Conservation (phyloP, 148 eudicot genomes). For the Rhododendron griersonianum region DNA sequence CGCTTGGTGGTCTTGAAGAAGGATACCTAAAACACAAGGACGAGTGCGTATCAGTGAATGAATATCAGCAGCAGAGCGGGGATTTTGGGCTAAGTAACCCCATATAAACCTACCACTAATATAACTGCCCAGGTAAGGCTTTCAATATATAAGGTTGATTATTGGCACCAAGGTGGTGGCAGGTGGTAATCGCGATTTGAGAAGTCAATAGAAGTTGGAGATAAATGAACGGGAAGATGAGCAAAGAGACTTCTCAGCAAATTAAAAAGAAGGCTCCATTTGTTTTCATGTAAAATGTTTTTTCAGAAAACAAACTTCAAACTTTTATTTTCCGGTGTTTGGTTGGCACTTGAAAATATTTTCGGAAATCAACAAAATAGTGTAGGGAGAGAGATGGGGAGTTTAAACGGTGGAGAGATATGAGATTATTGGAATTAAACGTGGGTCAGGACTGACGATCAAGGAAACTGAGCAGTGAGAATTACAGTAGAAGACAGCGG, state of each 20-base stretch:
- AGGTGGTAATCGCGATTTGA: not conserved
- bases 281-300: too few species aligned
- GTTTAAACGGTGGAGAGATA: too few species aligned
- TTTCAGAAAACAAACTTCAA: too few species aligned
- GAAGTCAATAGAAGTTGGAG: not conserved
- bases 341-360: too few species aligned
- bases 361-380: too few species aligned
- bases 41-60: not conserved
- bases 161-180: not conserved
- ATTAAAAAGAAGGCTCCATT: too few species aligned
- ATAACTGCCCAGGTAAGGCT: not conserved
- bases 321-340: too few species aligned
- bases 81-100: not conserved
- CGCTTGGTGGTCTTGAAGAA: conserved; percentile 38
- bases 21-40: conserved; percentile 37
- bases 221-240: not conserved
- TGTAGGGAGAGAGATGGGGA: too few species aligned
- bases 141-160: not conserved
- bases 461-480: too few species aligned
- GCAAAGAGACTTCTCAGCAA: not conserved
- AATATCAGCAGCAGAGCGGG: not conserved
- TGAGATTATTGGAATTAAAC: too few species aligned
- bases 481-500: too few species aligned
- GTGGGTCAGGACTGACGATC: too few species aligned
- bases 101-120: not conserved